Base-by-base conservation (phyloP, 176 grass and related monocot species). In the Triticum dicoccoides region DNA sequence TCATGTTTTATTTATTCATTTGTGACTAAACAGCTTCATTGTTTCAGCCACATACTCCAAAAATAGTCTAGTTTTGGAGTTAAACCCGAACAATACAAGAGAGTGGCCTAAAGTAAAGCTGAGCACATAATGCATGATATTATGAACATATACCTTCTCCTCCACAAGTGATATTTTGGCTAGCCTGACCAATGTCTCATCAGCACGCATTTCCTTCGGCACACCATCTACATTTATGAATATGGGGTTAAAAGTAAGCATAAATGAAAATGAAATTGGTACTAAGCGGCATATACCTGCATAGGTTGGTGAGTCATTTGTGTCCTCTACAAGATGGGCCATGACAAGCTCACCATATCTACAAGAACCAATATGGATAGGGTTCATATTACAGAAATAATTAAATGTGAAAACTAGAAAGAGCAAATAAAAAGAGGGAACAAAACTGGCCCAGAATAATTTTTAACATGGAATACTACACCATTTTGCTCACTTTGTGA, bases 271-370 rank as follows among this genome's bases (percentile, higher is more conserved):
- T 71, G 79, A 64, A 85, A 61, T 23, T 27, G 71, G 29, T 23
- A 88, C 42, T 84, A 83, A 83, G 69, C 42, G 70, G 29, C 61
- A 85, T 61, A 90, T 91, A 99, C 97, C 97, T 88, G 92, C 92
- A 85, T 94, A 99, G 77, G 68, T 68, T 0, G 59, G 79, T 32
- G 87, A 90, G 39, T 99, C 92, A 71, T 84, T 94, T 47, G 81
- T 84, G 56, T 90, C 94, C 65, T 99, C 97, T 78, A 93, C 79
- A 76, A 99, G 90, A 77, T 99, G 97, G 54, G 38, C 35, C 94
- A 99, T 99, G 78, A 99, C 90, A 56, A 97, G 90, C 88, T 88
- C 85, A 66, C 89, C 88, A 90, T 99, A 99, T 75, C 97, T 99
- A 81, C 83, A 84, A 80, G 77, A 89, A 87, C 29, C 54, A 86